Base-by-base conservation (phyloP, 495 filamentous ascomycete species). In the Tuber magnatum region DNA sequence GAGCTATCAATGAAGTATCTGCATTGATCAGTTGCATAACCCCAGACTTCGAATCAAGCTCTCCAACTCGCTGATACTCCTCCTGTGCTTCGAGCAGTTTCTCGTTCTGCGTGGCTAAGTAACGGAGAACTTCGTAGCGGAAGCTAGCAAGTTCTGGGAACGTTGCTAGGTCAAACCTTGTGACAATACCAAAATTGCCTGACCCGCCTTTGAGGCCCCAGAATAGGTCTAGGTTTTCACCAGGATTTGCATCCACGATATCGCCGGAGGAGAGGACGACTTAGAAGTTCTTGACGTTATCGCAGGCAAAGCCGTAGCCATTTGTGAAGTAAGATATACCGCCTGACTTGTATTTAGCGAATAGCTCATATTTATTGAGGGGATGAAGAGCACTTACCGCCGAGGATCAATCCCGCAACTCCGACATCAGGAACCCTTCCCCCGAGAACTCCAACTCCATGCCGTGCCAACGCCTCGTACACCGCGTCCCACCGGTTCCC, bases 161-260 rank as follows among this genome's bases (percentile, higher is more conserved):
- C 0, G 88, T 87, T 61, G 85, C 75, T 68, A 90, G 73, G 41
- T 85, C 85, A 77, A 89, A 87, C 22, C 84, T 79, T 7, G 89
- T 90, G n/a, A 90, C 87, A 74, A 92, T 85, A 20, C 88, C 89
- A 73, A 90, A 88, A 82, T 90, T 91, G 76, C 86, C 88, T 10
- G 85, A 83, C 44, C 88, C 87, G 51, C 89, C 89, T 72, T 88
- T 88, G 8, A 91, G 82, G 3, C 87, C 87, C 38, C 81, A 80
- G 76, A 86, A 90, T 14, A 91, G 87, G 68, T 86, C 84, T 3
- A 74, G 32, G 69, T 85, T 71, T n/a, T 43, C 35, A 3, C 69
- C 65, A 0, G 77, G 71, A 24, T 81, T 85, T 46, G 83, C 86
- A 18, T 82, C 82, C 14, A 85, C 75, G 44, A 86, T 75, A 0